These are phyloP conservation scores for Malus sylvestris DNA, from an alignment of 306 rosid genomes.

Conservation along the genomic window DNA sequence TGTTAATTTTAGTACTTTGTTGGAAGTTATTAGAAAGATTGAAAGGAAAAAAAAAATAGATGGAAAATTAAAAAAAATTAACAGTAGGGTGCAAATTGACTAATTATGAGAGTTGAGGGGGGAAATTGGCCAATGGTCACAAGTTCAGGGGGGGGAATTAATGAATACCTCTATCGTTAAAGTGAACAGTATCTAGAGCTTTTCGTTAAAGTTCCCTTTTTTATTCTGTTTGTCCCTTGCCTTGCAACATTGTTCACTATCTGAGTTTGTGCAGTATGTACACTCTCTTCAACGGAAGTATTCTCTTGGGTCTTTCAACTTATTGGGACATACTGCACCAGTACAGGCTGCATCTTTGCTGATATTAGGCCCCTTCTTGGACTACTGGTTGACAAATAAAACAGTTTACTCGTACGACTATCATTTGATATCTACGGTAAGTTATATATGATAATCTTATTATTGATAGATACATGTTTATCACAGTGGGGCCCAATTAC, in stretches of 20 bases:
- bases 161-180: too few species aligned
- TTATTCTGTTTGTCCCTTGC: not conserved
- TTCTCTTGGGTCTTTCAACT: conserved; percentile 70
- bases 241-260: conserved; percentile 3
- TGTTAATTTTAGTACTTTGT: too few species aligned
- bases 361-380: conserved; percentile 58
- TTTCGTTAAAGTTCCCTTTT: too few species aligned
- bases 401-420: conserved; percentile 47
- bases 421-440: conserved; percentile 38
- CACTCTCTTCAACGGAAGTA: conserved; percentile 69
- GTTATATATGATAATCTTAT: conserved; percentile 11
- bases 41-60: too few species aligned
- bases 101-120: too few species aligned
- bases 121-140: too few species aligned
- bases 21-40: too few species aligned
- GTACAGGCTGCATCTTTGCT: conserved; percentile 62
- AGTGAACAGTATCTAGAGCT: too few species aligned
- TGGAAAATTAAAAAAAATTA: too few species aligned
- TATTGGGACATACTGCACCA: conserved; percentile 75
- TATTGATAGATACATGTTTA: not conserved
- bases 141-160: too few species aligned
- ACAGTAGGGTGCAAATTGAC: too few species aligned
- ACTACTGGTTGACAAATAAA: conserved; percentile 61
- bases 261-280: conserved; percentile 50
- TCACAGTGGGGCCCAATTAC: not conserved